Percentiles rank a stretch among this genome's conserved stretches.
These are phyloP conservation scores for Pinus tabuliformis DNA, from an alignment of 75 land plant genomes.

Conservation along the genomic window DNA sequence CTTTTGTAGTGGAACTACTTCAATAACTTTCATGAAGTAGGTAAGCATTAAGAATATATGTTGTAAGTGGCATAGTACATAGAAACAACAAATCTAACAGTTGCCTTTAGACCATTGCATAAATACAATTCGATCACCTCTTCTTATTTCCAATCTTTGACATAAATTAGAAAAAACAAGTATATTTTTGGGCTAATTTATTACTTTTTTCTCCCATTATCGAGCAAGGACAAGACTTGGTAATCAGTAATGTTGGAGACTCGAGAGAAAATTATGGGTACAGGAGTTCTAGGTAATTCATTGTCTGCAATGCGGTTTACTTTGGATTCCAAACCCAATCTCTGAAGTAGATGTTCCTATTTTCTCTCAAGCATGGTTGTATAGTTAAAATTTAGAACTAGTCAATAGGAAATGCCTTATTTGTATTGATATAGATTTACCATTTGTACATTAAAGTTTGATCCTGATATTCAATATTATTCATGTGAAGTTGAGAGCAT, in stretches of 20 bases:
- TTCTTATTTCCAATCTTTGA: neutral
- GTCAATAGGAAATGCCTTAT: constrained; percentile 2
- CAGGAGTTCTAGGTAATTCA: constrained; percentile 46
- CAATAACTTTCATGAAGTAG: constrained; percentile 90
- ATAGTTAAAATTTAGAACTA: neutral
- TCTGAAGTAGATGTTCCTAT: constrained; percentile 46
- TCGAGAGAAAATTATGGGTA: constrained; percentile 83
- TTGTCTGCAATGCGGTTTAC: constrained; percentile 71
- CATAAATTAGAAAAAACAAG: neutral
- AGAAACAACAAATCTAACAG: neutral
- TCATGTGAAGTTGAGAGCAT: no score
- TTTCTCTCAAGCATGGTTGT: constrained; percentile 1
- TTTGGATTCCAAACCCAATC: constrained; percentile 81
- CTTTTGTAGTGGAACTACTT: constrained; percentile 94
- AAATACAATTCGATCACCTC: neutral
- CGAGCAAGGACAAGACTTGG: constrained; percentile 69
- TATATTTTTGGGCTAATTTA: neutral
- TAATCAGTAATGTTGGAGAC: constrained; percentile 87
- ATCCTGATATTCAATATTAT: no score
- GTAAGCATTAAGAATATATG: constrained; percentile 23
- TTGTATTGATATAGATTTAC: no score
- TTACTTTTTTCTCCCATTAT: neutral
- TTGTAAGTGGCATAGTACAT: neutral
- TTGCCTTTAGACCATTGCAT: neutral
- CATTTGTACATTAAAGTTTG: no score